Base-by-base conservation (phyloP, 352 stramenopile species). In the Peronospora belbahrii region DNA sequence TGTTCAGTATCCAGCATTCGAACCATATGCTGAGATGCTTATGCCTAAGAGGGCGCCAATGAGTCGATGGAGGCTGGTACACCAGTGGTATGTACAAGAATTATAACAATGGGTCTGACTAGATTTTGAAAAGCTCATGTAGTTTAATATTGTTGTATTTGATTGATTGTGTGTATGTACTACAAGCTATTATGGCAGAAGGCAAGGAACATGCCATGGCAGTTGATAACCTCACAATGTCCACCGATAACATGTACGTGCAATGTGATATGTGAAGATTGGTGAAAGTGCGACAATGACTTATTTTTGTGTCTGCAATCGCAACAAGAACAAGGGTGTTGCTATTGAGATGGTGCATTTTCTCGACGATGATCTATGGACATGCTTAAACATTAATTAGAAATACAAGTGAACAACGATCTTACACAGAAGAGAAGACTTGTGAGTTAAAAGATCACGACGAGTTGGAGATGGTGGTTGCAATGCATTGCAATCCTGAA, bases 341-440 rank as follows among this genome's bases (percentile, higher is more conserved):
- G 95, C 85, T 31, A 97, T 98, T 58, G 94, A 98, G 42, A 85
- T 97, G 52, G 75, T 95, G 60, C 95, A 99, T 68, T 98, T 95
- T 77, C 74, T 99, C 17, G 95, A 94, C 25, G 96, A 99, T 73
- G 95, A 97, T 34, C 70, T 99, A 17, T 99, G 90, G 86, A 87
- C 74, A 33, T 85, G 78, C 31, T 52, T 70, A 27, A 71, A 78
- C 44, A 89, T 94, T 40, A 78, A 91, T 42, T 93, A 82, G 50
- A 40, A n/a, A 27, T 40, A 22, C 17, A 14, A 30, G 2, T 11
- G 17, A 19, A 20, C 40, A 19, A 24, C n/a, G n/a, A n/a, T n/a
- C n/a, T n/a, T n/a, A n/a, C n/a, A n/a, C 34, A 42, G 32, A 23
- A 39, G 25, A 38, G 27, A 44, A 32, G 25, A 34, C 36, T 46